These are phyloP conservation scores for Cercophora sp. DNA, from an alignment of 495 filamentous ascomycete species.

Conservation along the genomic window DNA sequence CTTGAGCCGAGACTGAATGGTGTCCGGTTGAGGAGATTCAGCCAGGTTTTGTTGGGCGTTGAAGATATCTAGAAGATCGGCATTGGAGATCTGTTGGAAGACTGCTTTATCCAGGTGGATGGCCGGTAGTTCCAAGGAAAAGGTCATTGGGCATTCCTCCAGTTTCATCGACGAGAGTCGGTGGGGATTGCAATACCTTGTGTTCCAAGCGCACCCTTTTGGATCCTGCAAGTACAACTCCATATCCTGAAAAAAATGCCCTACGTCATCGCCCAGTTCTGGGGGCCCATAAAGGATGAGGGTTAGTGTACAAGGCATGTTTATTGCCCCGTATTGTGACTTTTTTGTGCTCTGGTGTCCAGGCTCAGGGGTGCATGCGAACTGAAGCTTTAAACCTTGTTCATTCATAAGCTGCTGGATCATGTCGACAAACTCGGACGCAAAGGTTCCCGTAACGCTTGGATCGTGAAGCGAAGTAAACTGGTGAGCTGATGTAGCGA, in stretches of 20 bases:
- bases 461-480: not conserved
- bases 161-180: constrained; percentile 27
- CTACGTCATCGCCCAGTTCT: constrained; percentile 29
- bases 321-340: too few relatives aligned
- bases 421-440: constrained; percentile 3
- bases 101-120: not conserved
- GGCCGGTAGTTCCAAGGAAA: not conserved
- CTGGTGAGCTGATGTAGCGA: not conserved
- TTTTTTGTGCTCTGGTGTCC: not conserved
- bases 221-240: constrained; percentile 42
- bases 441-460: not conserved
- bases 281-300: constrained; percentile 31
- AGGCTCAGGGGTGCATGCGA: constrained; percentile 3
- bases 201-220: constrained; percentile 24
- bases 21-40: constrained; percentile 27
- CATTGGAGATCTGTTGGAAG: not conserved
- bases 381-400: constrained; percentile 6
- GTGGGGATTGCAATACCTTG: constrained; percentile 44
- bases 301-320: constrained; percentile 13
- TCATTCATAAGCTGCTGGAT: constrained; percentile 19
- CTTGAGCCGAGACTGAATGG: constrained; percentile 9
- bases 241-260: constrained; percentile 28
- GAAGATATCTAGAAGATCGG: constrained; percentile 15
- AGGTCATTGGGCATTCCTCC: not conserved
- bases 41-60: constrained; percentile 8